Conservation (phyloP, 2,329 filamentous ascomycete species). For the Claviceps arundinis region DNA sequence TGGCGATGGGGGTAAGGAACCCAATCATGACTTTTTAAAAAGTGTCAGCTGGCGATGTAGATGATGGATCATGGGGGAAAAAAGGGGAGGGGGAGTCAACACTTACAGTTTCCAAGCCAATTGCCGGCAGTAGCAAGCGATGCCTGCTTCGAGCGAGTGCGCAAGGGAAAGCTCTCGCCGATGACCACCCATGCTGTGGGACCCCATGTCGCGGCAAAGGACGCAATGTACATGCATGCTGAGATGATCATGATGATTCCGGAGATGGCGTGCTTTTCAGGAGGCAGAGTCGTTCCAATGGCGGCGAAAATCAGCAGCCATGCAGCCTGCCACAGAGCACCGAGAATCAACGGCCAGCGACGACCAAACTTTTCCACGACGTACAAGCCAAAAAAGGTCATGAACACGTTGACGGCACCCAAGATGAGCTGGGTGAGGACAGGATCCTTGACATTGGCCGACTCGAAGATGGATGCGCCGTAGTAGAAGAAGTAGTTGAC, state of each 20-base stretch:
- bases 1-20: constrained; percentile 57
- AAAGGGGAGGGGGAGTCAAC: too few species aligned
- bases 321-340: constrained; percentile 52
- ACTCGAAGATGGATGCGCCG: constrained; percentile 52
- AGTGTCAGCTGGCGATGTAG: too few species aligned
- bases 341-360: constrained; percentile 52
- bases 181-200: constrained; percentile 57
- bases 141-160: constrained; percentile 40
- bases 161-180: constrained; percentile 50
- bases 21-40: constrained; percentile 38
- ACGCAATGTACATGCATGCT: constrained; percentile 61
- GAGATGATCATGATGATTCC: constrained; percentile 60
- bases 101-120: constrained; percentile 45
- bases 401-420: constrained; percentile 52
- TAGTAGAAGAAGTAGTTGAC: constrained; percentile 53
- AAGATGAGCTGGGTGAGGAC: constrained; percentile 57
- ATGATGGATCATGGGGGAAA: too few species aligned
- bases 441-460: constrained; percentile 52
- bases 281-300: constrained; percentile 35
- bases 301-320: constrained; percentile 54
- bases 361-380: constrained; percentile 56
- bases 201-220: constrained; percentile 57
- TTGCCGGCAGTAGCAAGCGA: constrained; percentile 41
- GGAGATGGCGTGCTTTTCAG: constrained; percentile 28
- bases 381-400: constrained; percentile 54